These are phyloP conservation scores for Schizophyllum amplum DNA, from an alignment of 1,284 basidiomycete species.

Conservation along the genomic window DNA sequence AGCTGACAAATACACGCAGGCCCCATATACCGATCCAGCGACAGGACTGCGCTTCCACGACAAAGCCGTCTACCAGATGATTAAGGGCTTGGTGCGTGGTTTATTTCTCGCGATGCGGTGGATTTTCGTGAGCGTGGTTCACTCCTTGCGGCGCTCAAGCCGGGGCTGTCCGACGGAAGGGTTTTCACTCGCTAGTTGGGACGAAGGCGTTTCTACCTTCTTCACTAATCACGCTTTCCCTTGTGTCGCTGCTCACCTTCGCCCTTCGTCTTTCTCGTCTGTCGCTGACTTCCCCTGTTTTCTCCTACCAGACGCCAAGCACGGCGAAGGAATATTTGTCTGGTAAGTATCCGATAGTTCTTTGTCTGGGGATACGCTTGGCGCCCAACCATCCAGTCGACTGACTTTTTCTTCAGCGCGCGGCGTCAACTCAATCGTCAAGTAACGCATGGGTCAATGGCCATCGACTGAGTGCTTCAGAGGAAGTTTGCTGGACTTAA, in stretches of 20 bases:
- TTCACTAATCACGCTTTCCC: no score
- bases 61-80: constrained; percentile 78
- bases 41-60: constrained; percentile 80
- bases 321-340: constrained; percentile 45
- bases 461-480: no score
- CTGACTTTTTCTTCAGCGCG: constrained; percentile 23
- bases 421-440: constrained; percentile 41
- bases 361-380: no score
- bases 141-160: no score
- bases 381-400: neutral
- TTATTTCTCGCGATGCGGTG: neutral
- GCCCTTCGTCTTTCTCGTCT: no score
- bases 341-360: no score
- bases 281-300: neutral
- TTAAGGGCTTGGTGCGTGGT: constrained; percentile 64
- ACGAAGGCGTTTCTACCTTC: neutral
- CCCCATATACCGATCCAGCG: constrained; percentile 79
- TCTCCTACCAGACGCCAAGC: constrained; percentile 28
- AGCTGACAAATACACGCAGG: constrained; percentile 34
- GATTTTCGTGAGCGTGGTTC: neutral
- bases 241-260: no score
- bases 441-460: no score
- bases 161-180: no score
- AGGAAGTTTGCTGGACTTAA: no score
- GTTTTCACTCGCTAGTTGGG: neutral